Evolutionary conservation across 1,139 yeast genomes (phyloP), one percentile per base, ranked within the genome.

Genomic region (Blastobotrys malaysiensis): DNA sequence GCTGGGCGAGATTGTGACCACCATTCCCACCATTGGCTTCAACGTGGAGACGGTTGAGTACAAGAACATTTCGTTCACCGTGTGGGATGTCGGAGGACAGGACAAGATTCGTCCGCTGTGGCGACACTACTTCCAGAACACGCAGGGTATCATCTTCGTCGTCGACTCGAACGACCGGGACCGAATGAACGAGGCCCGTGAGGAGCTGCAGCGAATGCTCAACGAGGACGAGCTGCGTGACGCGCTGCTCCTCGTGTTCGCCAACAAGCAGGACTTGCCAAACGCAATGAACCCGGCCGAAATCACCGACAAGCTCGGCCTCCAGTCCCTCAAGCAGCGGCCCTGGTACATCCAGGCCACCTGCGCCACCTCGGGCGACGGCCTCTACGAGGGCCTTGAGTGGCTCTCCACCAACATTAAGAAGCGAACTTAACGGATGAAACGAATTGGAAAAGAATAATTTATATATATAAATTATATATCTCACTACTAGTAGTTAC

Each of bases 11-110:
- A 87, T 88, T 67, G 95, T 88, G 71, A 88, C 95, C 68, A 88
- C 96, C 57, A 88, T 88, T 70, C 96, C 96, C 72, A 88, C 96
- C 64, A 88, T 88, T 73, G 96, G 95, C 68, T 88, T 88, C 84
- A 88, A 88, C 74, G 96, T 88, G 64, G 96, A 88, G 76, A 88
- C 96, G 61, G 95, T 88, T 67, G 96, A 88, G 77, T 88, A 88
- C 81, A 88, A 88, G 80, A 88, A 88, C 84, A 88, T 88, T 73
- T 85, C 95, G 49, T 88, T 88, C 79, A 88, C 96, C 61, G 96
- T 88, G 63, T 88, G 96, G 96, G 96, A 88, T 82, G 96, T 88
- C 69, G 96, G 96, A 85, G 96, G 96, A 83, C 96, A 88, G 79
- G 95, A 87, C 76, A 88, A 88, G 79, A 88, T 88, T 72, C 86